Conservation (phyloP, 129 eudicot species). For the Rutidosis leptorrhynchoides region DNA sequence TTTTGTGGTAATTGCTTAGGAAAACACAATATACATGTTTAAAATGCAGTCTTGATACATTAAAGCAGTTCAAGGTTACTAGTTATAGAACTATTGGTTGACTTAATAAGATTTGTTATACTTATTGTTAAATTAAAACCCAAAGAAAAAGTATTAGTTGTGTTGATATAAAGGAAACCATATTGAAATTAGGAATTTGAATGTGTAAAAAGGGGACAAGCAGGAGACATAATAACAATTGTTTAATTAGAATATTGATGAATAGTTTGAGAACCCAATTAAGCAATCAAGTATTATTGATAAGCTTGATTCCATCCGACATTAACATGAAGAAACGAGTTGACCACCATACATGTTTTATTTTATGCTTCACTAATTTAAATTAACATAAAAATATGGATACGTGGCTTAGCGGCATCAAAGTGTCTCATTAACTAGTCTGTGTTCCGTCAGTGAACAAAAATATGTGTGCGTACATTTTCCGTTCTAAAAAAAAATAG, state of each 20-base stretch:
- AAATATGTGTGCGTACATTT: too few relatives aligned
- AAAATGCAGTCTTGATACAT: constrained; percentile 18
- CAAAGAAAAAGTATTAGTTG: constrained; percentile 5
- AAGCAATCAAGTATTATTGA: constrained; percentile 19
- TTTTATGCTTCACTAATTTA: neutral
- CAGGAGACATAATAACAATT: constrained; percentile 24
- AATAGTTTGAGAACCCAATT: constrained; percentile 25
- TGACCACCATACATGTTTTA: constrained; percentile 10
- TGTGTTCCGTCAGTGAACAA: too few relatives aligned
- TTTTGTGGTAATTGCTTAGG: neutral
- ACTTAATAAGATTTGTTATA: constrained; percentile 16
- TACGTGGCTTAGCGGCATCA: too few relatives aligned
- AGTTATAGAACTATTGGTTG: constrained; percentile 9
- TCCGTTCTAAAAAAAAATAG: too few relatives aligned
- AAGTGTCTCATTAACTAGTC: too few relatives aligned
- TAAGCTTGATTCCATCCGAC: constrained; percentile 38
- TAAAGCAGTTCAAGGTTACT: constrained; percentile 21
- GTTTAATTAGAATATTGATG: constrained; percentile 25
- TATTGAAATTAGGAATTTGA: constrained; percentile 11
- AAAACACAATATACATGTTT: neutral
- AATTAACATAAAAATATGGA: neutral
- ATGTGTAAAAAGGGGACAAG: constrained; percentile 27
- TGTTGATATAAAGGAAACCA: constrained; percentile 37
- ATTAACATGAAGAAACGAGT: constrained; percentile 24
- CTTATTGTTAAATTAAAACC: constrained; percentile 6